Evolutionary conservation across 306 rosid species (phyloP).

Genomic region (Fagus sylvatica): DNA sequence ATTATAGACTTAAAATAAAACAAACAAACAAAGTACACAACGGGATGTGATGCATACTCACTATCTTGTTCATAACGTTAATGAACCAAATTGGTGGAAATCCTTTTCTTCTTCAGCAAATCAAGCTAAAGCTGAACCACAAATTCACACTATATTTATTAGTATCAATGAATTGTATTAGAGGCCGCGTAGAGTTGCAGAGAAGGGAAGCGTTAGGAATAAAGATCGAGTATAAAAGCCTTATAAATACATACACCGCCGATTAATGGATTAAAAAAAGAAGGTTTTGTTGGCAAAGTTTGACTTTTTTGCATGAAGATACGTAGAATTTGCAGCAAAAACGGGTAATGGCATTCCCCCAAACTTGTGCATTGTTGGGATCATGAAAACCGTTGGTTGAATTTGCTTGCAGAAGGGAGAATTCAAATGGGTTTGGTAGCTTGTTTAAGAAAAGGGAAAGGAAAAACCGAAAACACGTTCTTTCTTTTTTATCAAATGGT

Average conservation of each 20-base stretch:
- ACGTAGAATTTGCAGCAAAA: constrained; percentile 45
- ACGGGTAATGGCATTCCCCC: constrained; percentile 52
- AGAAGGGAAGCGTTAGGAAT: constrained; percentile 22
- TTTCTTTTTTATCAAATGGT: background rate
- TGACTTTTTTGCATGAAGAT: constrained; percentile 50
- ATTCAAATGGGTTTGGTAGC: constrained; percentile 34
- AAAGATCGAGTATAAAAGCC: constrained; percentile 24
- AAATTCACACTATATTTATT: constrained; percentile 27
- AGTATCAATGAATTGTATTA: constrained; percentile 16
- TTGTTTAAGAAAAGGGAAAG: constrained; percentile 27
- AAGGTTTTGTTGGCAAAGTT: constrained; percentile 8
- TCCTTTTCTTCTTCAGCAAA: constrained; percentile 65
- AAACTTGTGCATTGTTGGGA: constrained; percentile 54
- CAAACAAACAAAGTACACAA: constrained; percentile 32
- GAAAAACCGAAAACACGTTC: constrained; percentile 23
- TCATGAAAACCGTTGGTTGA: constrained; percentile 36
- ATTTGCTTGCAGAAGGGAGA: constrained; percentile 28
- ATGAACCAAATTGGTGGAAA: constrained; percentile 13
- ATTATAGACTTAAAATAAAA: background rate
- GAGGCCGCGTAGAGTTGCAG: constrained; percentile 26
- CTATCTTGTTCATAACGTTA: constrained; percentile 42
- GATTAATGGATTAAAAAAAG: constrained; percentile 9
- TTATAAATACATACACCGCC: background rate
- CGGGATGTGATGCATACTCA: constrained; percentile 22
- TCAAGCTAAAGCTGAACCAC: constrained; percentile 28